Percentiles rank a stretch among this genome's conserved stretches.
These are phyloP conservation scores for Penicillium lividum DNA, from an alignment of 495 filamentous ascomycete genomes.

Conservation along the genomic window DNA sequence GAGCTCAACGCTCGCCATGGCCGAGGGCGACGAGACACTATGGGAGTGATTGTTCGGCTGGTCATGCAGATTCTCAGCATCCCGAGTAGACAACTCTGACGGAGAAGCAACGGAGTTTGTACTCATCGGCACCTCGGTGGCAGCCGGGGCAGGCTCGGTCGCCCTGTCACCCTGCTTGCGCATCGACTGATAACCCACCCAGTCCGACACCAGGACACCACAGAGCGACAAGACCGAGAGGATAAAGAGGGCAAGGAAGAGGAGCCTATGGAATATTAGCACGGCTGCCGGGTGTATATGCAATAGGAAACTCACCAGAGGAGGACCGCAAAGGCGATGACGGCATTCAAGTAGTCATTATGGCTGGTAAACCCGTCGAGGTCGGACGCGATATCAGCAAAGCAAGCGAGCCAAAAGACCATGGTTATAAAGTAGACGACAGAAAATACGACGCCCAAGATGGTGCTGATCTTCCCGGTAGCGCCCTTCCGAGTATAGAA, in stretches of 20 bases:
- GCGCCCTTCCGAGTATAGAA: slow-evolving; percentile 21
- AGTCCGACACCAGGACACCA: slow-evolving; percentile 28
- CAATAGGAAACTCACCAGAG: slow-evolving; percentile 22
- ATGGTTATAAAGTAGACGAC: slow-evolving; percentile 31
- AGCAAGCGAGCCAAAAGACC: slow-evolving; percentile 37
- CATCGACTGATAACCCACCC: slow-evolving; percentile 29
- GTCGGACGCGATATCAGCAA: slow-evolving; percentile 30
- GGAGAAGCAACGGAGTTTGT: slow-evolving; percentile 14
- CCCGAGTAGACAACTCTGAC: slow-evolving; percentile 18
- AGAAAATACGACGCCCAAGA: slow-evolving; percentile 22
- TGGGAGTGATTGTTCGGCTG: slow-evolving; percentile 20
- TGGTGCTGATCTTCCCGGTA: slow-evolving; percentile 22
- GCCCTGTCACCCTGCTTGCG: slow-evolving; percentile 13
- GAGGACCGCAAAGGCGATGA: slow-evolving; percentile 35
- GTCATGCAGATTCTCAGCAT: slow-evolving; percentile 27
- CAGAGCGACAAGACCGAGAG: slow-evolving; percentile 30
- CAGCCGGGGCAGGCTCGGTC: slow-evolving; percentile 1
- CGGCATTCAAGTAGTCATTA: slow-evolving; percentile 24
- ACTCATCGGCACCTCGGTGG: slow-evolving; percentile 23
- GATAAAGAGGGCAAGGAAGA: slow-evolving; percentile 32
- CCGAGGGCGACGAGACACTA: slow-evolving; percentile 19
- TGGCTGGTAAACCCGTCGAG: slow-evolving; percentile 12
- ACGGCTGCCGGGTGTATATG: background rate
- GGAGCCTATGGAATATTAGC: slow-evolving; percentile 19
- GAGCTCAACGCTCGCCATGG: slow-evolving; percentile 14